phyloP scores from a whole-genome alignment of 176 grass and related monocot genomes.

The Juncus inflexus region DNA sequence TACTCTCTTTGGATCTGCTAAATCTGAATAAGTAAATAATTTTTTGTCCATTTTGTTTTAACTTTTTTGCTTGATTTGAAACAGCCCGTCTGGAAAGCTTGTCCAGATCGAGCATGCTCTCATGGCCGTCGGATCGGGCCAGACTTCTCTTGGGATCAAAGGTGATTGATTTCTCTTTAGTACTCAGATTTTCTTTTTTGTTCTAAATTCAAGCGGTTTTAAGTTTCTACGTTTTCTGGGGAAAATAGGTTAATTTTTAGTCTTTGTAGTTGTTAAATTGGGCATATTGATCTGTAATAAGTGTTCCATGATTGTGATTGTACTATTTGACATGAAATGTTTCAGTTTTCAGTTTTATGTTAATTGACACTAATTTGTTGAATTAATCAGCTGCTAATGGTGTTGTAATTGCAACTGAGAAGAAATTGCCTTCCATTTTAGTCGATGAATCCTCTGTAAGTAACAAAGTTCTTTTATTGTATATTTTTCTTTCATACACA shows the following conservation, averaged over 20 bases:
- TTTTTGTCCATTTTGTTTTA: too few relatives aligned
- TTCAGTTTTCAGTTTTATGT: not conserved
- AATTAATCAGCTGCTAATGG: slow-evolving; percentile 56
- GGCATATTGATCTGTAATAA: too few relatives aligned
- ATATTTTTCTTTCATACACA: too few relatives aligned
- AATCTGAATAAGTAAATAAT: too few relatives aligned
- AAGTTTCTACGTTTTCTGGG: too few relatives aligned
- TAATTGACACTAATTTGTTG: slow-evolving; percentile 3
- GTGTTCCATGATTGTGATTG: too few relatives aligned
- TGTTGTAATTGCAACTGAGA: slow-evolving; percentile 63
- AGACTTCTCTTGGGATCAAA: slow-evolving; percentile 99
- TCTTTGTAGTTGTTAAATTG: too few relatives aligned
- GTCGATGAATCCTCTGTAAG: slow-evolving; percentile 67
- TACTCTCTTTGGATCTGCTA: not conserved
- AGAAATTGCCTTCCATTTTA: slow-evolving; percentile 63
- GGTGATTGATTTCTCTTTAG: slow-evolving; percentile 30
- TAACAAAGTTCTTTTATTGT: not conserved
- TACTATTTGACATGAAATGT: not conserved
- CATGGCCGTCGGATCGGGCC: slow-evolving; percentile 85
- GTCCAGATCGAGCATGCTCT: slow-evolving; percentile 98
- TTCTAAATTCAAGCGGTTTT: too few relatives aligned
- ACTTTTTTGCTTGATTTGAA: too few relatives aligned
- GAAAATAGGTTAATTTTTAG: too few relatives aligned
- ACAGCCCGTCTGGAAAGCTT: slow-evolving; percentile 89
- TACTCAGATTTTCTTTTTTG: not conserved